Percentiles rank a stretch among this genome's conserved stretches.
These are phyloP conservation scores for Nemophila menziesii DNA, from an alignment of 257 asterid genomes.

Conservation along the genomic window DNA sequence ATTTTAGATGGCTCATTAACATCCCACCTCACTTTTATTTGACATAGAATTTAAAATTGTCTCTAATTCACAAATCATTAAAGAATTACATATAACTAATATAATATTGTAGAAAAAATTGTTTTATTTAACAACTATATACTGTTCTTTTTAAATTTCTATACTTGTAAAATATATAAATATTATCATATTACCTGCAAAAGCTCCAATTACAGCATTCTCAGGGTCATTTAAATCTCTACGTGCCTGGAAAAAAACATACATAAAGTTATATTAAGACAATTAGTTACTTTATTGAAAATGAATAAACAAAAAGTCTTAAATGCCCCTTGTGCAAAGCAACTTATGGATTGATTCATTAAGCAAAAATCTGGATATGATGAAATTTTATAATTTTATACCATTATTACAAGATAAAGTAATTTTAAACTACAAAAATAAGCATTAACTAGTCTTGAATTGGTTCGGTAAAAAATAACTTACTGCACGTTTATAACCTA, in stretches of 20 bases:
- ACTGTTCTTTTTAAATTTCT: too few relatives aligned
- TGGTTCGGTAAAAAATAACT: conserved; percentile 16
- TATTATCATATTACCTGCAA: conserved; percentile 98
- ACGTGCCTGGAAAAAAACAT: conserved; percentile 47
- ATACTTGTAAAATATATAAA: too few relatives aligned
- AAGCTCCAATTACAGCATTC: conserved; percentile 84
- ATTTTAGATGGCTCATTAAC: too few relatives aligned
- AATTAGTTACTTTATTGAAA: conserved; percentile 7
- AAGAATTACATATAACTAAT: too few relatives aligned
- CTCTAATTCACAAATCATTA: too few relatives aligned
- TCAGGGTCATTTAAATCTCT: conserved; percentile 92
- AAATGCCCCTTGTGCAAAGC: neutral
- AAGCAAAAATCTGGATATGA: neutral
- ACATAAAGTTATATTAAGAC: conserved; percentile 1
- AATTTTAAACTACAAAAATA: neutral
- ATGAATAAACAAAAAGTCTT: neutral
- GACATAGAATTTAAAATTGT: too few relatives aligned
- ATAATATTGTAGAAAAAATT: too few relatives aligned
- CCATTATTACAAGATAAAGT: neutral
- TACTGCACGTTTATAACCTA: conserved; percentile 89
- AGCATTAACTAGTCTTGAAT: neutral
- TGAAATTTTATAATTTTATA: neutral
- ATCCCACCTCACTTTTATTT: too few relatives aligned
- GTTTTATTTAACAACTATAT: too few relatives aligned
- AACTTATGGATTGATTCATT: too few relatives aligned